phyloP scores from a whole-genome alignment of 2,329 filamentous ascomycete species.

The Lasiodiplodia sp. region DNA sequence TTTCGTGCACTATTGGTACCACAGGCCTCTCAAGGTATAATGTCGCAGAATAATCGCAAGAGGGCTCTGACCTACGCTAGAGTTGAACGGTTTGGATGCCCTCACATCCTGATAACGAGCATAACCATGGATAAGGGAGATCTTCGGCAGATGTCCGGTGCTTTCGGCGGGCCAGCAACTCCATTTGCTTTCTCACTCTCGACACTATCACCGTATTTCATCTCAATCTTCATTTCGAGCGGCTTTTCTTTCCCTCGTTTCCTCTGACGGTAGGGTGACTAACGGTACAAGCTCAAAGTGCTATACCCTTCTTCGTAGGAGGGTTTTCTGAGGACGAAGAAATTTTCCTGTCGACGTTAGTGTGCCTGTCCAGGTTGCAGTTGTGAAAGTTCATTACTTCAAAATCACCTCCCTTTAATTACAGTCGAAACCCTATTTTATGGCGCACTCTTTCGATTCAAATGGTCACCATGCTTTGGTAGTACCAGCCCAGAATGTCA shows the following conservation, averaged over 20 bases:
- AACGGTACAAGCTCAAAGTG: not conserved
- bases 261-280: not conserved
- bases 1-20: not conserved
- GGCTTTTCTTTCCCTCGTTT: not conserved
- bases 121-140: not conserved
- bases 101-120: not conserved
- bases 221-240: not conserved
- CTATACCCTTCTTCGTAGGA: not conserved
- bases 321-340: not conserved
- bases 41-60: not conserved
- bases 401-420: not conserved
- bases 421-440: not conserved
- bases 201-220: not conserved
- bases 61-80: not conserved
- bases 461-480: conserved; percentile 31
- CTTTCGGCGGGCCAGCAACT: not conserved
- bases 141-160: conserved; percentile 3
- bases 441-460: not conserved
- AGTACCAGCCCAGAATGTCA: conserved; percentile 46
- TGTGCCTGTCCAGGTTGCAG: not conserved
- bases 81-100: not conserved
- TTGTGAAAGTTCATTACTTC: not conserved
- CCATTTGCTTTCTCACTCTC: not conserved
- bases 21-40: not conserved
- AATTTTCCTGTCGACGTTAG: not conserved